phyloP scores from a whole-genome alignment of 2,329 filamentous ascomycete species.

The Fusarium armeniacum region DNA sequence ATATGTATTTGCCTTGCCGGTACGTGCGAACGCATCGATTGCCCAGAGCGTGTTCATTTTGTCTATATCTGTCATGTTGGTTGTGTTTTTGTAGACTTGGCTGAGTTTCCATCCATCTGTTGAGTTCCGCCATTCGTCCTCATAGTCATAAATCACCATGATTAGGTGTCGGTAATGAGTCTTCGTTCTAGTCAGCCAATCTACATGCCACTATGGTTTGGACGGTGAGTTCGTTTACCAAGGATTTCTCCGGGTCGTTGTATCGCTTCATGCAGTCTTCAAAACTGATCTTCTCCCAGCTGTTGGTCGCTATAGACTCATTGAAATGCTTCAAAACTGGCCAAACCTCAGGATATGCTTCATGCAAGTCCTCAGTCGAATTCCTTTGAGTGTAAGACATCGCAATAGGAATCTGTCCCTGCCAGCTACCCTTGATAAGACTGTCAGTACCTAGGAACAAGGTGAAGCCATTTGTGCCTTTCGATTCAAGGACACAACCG shows the following conservation, averaged over 20 bases:
- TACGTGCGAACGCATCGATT: slow-evolving; percentile 12
- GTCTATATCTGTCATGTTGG: neutral
- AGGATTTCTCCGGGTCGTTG: slow-evolving; percentile 11
- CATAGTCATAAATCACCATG: slow-evolving; percentile 24
- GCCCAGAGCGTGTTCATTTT: slow-evolving; percentile 16
- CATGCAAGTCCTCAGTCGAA: neutral
- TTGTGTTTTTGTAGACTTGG: slow-evolving; percentile 22
- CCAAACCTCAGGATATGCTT: too few species aligned
- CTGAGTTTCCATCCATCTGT: slow-evolving; percentile 28
- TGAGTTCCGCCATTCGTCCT: slow-evolving; percentile 12
- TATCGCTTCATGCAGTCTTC: slow-evolving; percentile 20
- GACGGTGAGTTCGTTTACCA: neutral
- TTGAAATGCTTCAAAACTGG: neutral
- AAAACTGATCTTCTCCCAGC: slow-evolving; percentile 1
- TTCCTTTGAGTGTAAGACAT: fast-evolving
- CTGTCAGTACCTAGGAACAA: slow-evolving; percentile 17
- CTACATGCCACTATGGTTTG: neutral
- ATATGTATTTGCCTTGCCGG: neutral
- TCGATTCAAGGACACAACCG: slow-evolving; percentile 28
- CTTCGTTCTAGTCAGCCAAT: neutral
- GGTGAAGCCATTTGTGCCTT: slow-evolving; percentile 29
- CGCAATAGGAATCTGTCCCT: slow-evolving; percentile 1
- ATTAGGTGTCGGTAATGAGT: slow-evolving; percentile 30
- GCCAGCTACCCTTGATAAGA: slow-evolving; percentile 5
- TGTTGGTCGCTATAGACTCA: slow-evolving; percentile 3